phyloP scores from a whole-genome alignment of 768 basidiomycete species.

The Mrakia hoshinonis region DNA sequence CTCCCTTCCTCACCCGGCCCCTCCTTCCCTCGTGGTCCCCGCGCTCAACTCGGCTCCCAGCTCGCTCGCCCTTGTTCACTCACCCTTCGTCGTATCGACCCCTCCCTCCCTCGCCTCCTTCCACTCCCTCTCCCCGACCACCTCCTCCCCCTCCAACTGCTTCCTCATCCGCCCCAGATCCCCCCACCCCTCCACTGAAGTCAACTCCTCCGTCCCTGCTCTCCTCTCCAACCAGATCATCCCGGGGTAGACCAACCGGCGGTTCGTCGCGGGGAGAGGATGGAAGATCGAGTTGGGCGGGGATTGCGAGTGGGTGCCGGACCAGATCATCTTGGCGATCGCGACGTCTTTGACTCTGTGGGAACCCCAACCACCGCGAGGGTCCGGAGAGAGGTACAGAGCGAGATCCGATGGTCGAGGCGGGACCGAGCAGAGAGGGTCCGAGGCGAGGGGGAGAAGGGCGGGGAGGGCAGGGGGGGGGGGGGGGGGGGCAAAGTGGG shows the following conservation, averaged over 20 bases:
- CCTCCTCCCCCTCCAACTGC: conserved; percentile 8
- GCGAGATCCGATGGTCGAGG: no score
- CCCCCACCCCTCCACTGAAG: conserved; percentile 3
- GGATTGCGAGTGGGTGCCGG: conserved; percentile 18
- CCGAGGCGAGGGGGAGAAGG: background rate
- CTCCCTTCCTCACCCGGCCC: background rate
- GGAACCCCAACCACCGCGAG: no score
- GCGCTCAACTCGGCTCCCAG: background rate
- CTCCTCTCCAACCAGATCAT: conserved; percentile 9
- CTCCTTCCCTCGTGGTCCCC: no score
- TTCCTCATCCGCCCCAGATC: background rate
- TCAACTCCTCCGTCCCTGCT: conserved; percentile 2
- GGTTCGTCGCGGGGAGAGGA: no score
- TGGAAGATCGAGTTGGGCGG: no score
- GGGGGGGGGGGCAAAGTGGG: background rate
- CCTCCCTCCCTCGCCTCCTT: background rate
- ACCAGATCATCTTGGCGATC: conserved; percentile 22
- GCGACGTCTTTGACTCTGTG: conserved; percentile 7
- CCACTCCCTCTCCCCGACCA: conserved; percentile 14
- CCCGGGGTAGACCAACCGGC: conserved; percentile 10
- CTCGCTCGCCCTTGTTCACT: no score
- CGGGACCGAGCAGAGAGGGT: no score
- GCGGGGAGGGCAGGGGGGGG: background rate
- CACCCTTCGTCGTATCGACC: background rate
- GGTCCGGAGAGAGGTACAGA: no score